These are phyloP conservation scores for Fraxinus excelsior DNA, from an alignment of 257 asterid genomes.

Conservation along the genomic window DNA sequence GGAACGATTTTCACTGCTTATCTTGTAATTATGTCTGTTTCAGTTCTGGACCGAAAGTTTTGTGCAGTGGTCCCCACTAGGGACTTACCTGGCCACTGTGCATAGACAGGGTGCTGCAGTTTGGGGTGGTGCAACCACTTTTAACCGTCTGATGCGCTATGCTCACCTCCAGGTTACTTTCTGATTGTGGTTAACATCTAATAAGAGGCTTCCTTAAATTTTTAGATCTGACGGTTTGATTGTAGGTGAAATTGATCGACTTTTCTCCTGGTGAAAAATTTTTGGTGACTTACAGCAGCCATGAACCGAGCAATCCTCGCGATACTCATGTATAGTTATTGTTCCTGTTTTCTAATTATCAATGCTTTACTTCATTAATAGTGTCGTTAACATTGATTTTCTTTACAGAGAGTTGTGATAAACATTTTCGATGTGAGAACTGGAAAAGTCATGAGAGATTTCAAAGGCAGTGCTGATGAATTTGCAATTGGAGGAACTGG, in stretches of 20 bases:
- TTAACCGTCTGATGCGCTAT: constrained; percentile 81
- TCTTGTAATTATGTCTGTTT: constrained; percentile 18
- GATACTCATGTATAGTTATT: constrained; percentile 73
- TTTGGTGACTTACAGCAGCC: constrained; percentile 97
- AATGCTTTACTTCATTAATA: neutral
- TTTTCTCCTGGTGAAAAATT: constrained; percentile 92
- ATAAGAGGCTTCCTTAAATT: neutral
- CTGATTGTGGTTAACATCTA: neutral
- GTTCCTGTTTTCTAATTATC: neutral
- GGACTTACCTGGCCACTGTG: constrained; percentile 91
- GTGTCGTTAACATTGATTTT: constrained; percentile 14
- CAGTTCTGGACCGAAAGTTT: constrained; percentile 97
- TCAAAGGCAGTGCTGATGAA: constrained; percentile 94
- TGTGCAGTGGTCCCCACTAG: constrained; percentile 97
- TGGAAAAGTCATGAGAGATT: constrained; percentile 91
- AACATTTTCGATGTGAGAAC: constrained; percentile 89
- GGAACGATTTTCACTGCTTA: constrained; percentile 13
- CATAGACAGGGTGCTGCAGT: constrained; percentile 96
- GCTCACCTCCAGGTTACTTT: constrained; percentile 78
- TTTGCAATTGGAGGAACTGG: constrained; percentile 90
- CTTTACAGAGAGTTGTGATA: constrained; percentile 76
- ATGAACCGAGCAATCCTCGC: constrained; percentile 95
- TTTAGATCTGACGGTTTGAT: constrained; percentile 25
- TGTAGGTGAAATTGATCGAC: constrained; percentile 88
- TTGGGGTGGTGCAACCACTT: constrained; percentile 96